These are phyloP conservation scores for Streptanthus diversifolius DNA, from an alignment of 345 rosid genomes.

Conservation along the genomic window DNA sequence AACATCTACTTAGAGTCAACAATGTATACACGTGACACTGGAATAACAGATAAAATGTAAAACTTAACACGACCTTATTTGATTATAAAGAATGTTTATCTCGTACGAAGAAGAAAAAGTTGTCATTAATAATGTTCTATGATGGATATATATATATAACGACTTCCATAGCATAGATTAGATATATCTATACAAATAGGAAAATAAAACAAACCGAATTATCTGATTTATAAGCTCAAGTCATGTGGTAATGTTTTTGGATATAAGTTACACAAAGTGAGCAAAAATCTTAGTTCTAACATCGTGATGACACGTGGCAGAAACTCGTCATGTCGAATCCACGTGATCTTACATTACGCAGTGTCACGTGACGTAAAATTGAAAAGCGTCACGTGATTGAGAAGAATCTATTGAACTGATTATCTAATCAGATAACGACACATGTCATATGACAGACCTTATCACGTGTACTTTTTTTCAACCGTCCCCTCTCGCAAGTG, in stretches of 20 bases:
- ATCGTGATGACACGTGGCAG: constrained; percentile 44
- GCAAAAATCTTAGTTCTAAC: neutral
- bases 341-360: constrained; percentile 30
- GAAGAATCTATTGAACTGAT: constrained; percentile 28
- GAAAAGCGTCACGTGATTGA: constrained; percentile 35
- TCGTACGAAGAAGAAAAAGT: no score
- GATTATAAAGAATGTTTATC: no score
- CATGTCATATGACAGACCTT: constrained; percentile 3
- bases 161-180: neutral
- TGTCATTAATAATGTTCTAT: neutral
- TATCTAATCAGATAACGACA: neutral
- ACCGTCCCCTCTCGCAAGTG: constrained; percentile 28
- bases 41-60: neutral
- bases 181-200: neutral
- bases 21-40: no score
- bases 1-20: no score
- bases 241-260: constrained; percentile 13
- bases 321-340: constrained; percentile 35
- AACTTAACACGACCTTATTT: neutral
- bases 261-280: constrained; percentile 8
- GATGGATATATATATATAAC: neutral
- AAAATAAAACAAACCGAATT: neutral
- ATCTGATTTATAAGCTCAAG: neutral
- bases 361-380: constrained; percentile 44
- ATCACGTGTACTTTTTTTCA: constrained; percentile 35